Conservation (phyloP, 1,284 basidiomycete species). For the Ustilago vetiveriae region DNA sequence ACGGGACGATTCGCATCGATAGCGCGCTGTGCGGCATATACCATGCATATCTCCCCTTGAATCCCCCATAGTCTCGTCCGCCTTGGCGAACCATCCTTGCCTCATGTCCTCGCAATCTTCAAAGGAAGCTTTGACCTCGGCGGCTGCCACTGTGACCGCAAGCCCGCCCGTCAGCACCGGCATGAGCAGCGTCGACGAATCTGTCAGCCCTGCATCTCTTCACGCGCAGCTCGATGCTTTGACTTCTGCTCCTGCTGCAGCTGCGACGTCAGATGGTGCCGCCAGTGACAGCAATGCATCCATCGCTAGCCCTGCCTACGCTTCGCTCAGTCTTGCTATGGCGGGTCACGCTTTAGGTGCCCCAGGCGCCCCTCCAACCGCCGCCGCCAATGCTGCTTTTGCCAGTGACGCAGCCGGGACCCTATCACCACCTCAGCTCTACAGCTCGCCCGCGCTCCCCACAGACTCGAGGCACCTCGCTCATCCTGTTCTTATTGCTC, state of each 20-base stretch:
- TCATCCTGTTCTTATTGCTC: conserved; percentile 25
- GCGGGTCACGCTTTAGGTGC: conserved; percentile 27
- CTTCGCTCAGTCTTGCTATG: conserved; percentile 30
- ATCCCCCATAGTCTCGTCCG: neutral
- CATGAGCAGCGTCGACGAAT: neutral
- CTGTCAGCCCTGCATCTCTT: neutral
- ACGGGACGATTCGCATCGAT: too few relatives aligned
- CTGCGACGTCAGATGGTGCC: neutral
- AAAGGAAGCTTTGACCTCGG: neutral
- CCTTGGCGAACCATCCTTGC: conserved; percentile 1
- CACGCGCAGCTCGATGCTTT: neutral
- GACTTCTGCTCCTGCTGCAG: neutral
- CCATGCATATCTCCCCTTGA: conserved; percentile 22
- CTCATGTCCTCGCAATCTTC: conserved; percentile 11
- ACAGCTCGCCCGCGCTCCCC: conserved; percentile 33
- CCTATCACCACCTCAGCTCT: conserved; percentile 13
- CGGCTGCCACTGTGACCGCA: neutral
- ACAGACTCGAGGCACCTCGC: conserved; percentile 33
- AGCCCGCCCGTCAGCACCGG: neutral
- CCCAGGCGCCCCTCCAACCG: conserved; percentile 1
- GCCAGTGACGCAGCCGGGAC: neutral
- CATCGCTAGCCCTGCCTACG: conserved; percentile 10
- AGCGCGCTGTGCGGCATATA: too few relatives aligned
- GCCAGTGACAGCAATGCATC: conserved; percentile 5
- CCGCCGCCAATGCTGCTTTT: neutral